Conservation (phyloP, 768 basidiomycete species). For the Rubroboletus pulcherrimus region DNA sequence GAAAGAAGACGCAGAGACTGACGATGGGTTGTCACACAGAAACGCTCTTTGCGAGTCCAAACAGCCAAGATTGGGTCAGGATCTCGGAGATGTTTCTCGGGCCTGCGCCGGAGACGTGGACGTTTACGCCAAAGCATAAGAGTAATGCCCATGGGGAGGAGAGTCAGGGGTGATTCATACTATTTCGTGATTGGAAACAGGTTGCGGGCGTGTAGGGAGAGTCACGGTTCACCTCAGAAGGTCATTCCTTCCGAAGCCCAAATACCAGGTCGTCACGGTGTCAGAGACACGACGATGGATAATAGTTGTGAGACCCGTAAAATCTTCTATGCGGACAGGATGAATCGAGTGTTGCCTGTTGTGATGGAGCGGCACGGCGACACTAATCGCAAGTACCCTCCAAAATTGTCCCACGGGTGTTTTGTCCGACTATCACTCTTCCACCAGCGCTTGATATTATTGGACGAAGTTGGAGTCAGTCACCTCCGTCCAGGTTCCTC, state of each 20-base stretch:
- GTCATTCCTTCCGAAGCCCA: background rate
- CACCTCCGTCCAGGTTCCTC: too few species aligned
- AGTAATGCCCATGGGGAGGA: slow-evolving; percentile 74
- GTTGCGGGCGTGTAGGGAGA: background rate
- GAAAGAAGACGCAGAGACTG: background rate
- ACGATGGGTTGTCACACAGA: slow-evolving; percentile 43
- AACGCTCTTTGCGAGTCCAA: slow-evolving; percentile 74
- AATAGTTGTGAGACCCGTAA: background rate
- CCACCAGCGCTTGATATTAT: too few species aligned
- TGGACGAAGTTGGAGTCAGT: too few species aligned
- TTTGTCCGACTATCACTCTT: slow-evolving; percentile 10
- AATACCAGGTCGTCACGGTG: background rate
- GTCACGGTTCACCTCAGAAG: background rate
- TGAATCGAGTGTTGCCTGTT: background rate
- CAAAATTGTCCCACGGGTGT: too few species aligned
- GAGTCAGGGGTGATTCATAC: slow-evolving; percentile 47
- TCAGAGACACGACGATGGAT: background rate
- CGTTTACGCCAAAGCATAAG: slow-evolving; percentile 91
- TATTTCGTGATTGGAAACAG: too few species aligned
- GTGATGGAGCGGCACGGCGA: background rate
- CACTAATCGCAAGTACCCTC: background rate
- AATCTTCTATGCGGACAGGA: background rate
- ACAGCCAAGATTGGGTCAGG: slow-evolving; percentile 86
- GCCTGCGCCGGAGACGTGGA: slow-evolving; percentile 76
- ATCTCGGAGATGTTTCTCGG: slow-evolving; percentile 96